Base-by-base conservation (phyloP, 768 basidiomycete species). In the Austroboletus festivus region DNA sequence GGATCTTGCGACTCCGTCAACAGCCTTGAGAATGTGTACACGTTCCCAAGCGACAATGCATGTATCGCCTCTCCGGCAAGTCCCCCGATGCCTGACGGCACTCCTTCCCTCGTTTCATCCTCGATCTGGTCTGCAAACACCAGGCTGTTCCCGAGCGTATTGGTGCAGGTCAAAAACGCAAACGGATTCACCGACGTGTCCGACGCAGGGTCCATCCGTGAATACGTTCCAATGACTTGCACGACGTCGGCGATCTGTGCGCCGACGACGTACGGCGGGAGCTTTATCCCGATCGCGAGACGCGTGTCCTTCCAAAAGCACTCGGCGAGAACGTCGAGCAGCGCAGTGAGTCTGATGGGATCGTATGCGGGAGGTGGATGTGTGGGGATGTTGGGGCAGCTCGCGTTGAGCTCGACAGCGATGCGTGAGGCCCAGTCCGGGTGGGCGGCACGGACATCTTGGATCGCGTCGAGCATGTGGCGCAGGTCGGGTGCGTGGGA, bases 321-420 rank as follows among this genome's bases (percentile, higher is more conserved):
- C 1, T 74, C 70, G 6, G 77, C 73, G 38, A 91, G 71, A 8
- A 80, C 73, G 33, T 66, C 58, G 7, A 93, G 72, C 47, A 88
- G 67, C 2, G 81, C 76, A 0, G 62, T 44, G 44, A 91, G 76
- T 1, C 18, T 33, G 1, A 68, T 12, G 44, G 81, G 74, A 33
- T 76, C 66, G 67, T 93, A 93, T 10, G 86, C 79, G 18, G 83
- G 77, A 0, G 87, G 88, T 0, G 86, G 77, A 21, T 73, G 70
- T 11, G 65, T 68, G 47, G 65, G 60, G 55, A 92, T 86, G 62
- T 93, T 93, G 4, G 91, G 91, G 55, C 91, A 93, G 34, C 83
- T 86, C 0, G 88, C 82, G 64, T 93, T 93, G 60, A 93, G 72
- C 66, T 93, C 91, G 57, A 91, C 68, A 13, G 78, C 90, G 51